Conservation (phyloP, 2,329 filamentous ascomycete species). For the Stagonosporopsis rhizophila region DNA sequence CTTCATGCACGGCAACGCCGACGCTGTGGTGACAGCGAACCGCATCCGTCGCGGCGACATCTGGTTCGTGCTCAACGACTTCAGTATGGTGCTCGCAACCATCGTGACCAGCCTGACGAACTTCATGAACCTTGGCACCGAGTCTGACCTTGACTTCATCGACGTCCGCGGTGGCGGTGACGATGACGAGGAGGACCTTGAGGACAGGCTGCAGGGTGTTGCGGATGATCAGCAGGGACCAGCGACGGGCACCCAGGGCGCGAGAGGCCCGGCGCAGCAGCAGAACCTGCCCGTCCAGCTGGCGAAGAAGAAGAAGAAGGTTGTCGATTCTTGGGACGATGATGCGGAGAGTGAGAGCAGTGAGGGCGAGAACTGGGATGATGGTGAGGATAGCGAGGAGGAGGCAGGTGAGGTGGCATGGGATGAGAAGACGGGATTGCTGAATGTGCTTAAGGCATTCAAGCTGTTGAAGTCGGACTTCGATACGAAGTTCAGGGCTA, state of each 20-base stretch:
- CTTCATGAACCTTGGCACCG: conserved; percentile 60
- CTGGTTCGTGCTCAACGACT: conserved; percentile 76
- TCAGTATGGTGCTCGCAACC: conserved; percentile 70
- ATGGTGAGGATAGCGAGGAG: conserved; percentile 33
- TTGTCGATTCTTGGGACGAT: conserved; percentile 52
- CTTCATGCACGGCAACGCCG: conserved; percentile 73
- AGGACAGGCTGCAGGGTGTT: conserved; percentile 48
- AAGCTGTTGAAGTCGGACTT: conserved; percentile 65
- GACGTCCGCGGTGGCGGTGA: conserved; percentile 62
- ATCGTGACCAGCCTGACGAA: conserved; percentile 71
- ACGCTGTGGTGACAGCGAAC: conserved; percentile 69
- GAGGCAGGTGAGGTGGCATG: conserved; percentile 46
- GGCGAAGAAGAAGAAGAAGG: conserved; percentile 51
- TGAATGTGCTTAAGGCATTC: conserved; percentile 67
- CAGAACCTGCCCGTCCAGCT: conserved; percentile 37
- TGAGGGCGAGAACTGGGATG: conserved; percentile 45
- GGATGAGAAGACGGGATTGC: conserved; percentile 57
- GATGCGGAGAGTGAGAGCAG: conserved; percentile 48
- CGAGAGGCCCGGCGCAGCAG: conserved; percentile 31
- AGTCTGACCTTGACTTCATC: conserved; percentile 58
- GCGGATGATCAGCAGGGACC: conserved; percentile 26
- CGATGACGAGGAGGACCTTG: conserved; percentile 55
- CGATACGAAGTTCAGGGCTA: conserved; percentile 68
- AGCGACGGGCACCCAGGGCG: conserved; percentile 34
- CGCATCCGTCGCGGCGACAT: conserved; percentile 70